Evolutionary conservation across 805 yeast genomes (phyloP).

Genomic region (Wickerhamomyces rabaulensis): DNA sequence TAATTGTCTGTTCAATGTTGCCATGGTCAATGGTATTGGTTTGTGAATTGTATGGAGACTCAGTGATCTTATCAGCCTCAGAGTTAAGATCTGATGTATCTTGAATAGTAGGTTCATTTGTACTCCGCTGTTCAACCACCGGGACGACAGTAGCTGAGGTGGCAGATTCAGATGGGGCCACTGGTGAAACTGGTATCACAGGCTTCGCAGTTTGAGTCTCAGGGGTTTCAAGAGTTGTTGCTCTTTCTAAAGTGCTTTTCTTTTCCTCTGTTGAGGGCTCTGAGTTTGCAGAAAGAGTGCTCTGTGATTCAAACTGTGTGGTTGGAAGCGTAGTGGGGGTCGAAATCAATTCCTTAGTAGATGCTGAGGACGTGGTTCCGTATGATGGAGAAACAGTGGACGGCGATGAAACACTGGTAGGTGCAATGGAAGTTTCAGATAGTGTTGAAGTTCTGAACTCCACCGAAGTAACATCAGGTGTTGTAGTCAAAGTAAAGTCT

Average conservation of each 20-base stretch:
- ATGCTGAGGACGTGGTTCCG: too few relatives aligned
- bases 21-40: not conserved
- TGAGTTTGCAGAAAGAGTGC: too few relatives aligned
- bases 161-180: not conserved
- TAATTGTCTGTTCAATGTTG: constrained; percentile 2
- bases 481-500: not conserved
- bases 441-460: not conserved
- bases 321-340: too few relatives aligned
- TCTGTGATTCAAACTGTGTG: too few relatives aligned
- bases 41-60: not conserved
- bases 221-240: too few relatives aligned
- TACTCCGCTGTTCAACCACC: not conserved
- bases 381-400: too few relatives aligned
- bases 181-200: not conserved
- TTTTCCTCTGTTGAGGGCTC: too few relatives aligned
- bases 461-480: not conserved
- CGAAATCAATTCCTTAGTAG: too few relatives aligned
- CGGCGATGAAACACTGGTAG: too few relatives aligned
- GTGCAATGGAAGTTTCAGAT: not conserved
- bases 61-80: not conserved
- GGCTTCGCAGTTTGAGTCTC: not conserved
- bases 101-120: not conserved
- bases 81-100: too few relatives aligned
- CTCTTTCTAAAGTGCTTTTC: too few relatives aligned
- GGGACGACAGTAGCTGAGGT: not conserved